phyloP scores from a whole-genome alignment of 495 filamentous ascomycete genomes.

The Aspergillus steynii region DNA sequence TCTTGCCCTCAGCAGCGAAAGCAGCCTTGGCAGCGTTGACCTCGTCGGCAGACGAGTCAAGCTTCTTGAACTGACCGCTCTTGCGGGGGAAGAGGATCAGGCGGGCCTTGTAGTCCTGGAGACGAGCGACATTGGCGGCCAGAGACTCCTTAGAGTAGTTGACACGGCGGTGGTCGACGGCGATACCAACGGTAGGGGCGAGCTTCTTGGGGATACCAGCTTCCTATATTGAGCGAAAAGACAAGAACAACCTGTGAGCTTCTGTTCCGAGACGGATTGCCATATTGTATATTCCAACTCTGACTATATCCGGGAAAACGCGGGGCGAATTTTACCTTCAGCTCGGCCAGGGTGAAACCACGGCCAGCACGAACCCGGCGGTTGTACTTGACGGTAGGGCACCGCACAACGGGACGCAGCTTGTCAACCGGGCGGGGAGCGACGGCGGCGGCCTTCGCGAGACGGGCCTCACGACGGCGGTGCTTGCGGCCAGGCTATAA shows the following conservation, averaged over 20 bases:
- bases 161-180: conserved; percentile 92
- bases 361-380: conserved; percentile 93
- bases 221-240: conserved; percentile 56
- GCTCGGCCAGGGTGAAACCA: conserved; percentile 94
- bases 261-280: neutral
- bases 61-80: conserved; percentile 84
- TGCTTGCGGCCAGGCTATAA: conserved; percentile 90
- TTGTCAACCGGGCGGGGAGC: conserved; percentile 97
- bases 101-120: conserved; percentile 91
- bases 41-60: conserved; percentile 85
- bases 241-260: conserved; percentile 18
- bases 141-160: conserved; percentile 96
- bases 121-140: conserved; percentile 88
- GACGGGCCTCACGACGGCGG: conserved; percentile 83
- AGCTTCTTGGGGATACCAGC: conserved; percentile 94
- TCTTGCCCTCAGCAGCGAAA: conserved; percentile 50
- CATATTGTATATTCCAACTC: neutral
- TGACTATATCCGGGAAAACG: neutral
- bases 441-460: conserved; percentile 86
- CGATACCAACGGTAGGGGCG: conserved; percentile 92
- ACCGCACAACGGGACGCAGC: conserved; percentile 92
- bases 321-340: conserved; percentile 72
- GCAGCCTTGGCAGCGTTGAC: conserved; percentile 69
- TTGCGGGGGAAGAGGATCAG: conserved; percentile 98
- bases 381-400: conserved; percentile 97